phyloP scores from a whole-genome alignment of 2,329 filamentous ascomycete species.

The Colletotrichum sp. region DNA sequence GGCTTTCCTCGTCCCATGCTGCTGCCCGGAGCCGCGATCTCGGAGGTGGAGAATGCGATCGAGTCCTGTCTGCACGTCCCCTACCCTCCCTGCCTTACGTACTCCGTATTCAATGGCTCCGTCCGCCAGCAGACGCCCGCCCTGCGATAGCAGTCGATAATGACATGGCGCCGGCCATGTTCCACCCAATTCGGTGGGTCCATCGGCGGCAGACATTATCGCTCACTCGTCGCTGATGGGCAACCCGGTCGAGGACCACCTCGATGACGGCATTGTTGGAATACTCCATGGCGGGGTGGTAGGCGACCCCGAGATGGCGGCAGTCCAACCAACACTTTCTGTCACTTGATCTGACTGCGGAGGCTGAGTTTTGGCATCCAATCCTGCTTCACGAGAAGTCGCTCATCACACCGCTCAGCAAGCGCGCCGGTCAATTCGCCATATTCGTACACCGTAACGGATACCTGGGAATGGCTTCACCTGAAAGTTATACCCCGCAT shows the following conservation, averaged over 20 bases:
- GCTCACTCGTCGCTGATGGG: not conserved
- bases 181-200: conserved; percentile 7
- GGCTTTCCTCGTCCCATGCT: conserved; percentile 1
- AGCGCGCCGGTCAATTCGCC: not conserved
- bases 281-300: conserved; percentile 4
- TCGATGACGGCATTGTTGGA: conserved; percentile 15
- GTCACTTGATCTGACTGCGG: not conserved
- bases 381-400: not conserved
- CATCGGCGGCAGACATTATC: conserved; percentile 2
- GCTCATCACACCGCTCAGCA: conserved; percentile 14
- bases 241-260: not conserved
- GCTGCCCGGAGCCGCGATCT: conserved; percentile 17
- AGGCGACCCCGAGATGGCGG: not conserved
- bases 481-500: not conserved
- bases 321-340: not conserved
- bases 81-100: not conserved
- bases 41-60: conserved; percentile 14
- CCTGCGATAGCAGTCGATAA: not conserved
- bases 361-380: not conserved
- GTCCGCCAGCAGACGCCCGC: not conserved
- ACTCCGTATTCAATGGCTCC: not conserved
- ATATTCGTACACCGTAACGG: not conserved
- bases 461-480: conserved; percentile 11
- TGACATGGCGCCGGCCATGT: not conserved
- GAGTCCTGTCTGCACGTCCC: conserved; percentile 11